Base-by-base conservation (phyloP, 2,329 filamentous ascomycete species). In the Cladosporium cucumerinum region DNA sequence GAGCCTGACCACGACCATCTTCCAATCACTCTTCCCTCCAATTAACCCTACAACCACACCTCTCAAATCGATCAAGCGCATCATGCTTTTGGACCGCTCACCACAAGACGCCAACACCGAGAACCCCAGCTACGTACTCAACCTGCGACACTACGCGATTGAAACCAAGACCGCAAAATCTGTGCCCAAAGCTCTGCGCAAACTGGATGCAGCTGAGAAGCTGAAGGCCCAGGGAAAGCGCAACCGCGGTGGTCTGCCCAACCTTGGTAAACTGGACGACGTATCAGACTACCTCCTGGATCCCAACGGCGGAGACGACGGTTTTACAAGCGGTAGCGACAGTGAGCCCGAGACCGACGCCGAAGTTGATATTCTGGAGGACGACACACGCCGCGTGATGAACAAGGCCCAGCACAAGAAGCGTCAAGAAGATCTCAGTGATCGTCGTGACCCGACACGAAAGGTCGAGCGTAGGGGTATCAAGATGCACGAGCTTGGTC, bases 241-340 rank as follows among this genome's bases (percentile, higher is more conserved):
- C 18, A 72, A 73, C 58, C 66, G 71, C 36, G 67, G 70, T 26
- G 86, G 84, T 3, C 81, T 99, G 66, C 95, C 95, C 3, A 97
- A 99, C 72, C 83, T 99, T 0, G 91, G 93, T 58, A 93, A 91
- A 76, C 84, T 99, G 11, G 89, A 95, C 71, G 95, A 99, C 77
- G 94, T 97, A 39, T 89, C 94, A 11, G 95, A 99, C 75, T 99
- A 93, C 76, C 89, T 99, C 78, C 89, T 97, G 43, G 93, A 96
- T 64, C 87, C 86, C 0, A 81, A 83, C 2, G 39, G 39, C 8
- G 39, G 39, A 46, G 85, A 86, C 23, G 89, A 87, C 16, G 92
- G 94, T 3, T 99, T 98, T 78, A 90, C 93, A 71, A 95, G 92
- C 5, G 94, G 95, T 65, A 96, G 92, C 69, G 95, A 96, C 64